Evolutionary conservation across 768 basidiomycete species (phyloP).

Genomic region (Amanita pseudoporphyria): DNA sequence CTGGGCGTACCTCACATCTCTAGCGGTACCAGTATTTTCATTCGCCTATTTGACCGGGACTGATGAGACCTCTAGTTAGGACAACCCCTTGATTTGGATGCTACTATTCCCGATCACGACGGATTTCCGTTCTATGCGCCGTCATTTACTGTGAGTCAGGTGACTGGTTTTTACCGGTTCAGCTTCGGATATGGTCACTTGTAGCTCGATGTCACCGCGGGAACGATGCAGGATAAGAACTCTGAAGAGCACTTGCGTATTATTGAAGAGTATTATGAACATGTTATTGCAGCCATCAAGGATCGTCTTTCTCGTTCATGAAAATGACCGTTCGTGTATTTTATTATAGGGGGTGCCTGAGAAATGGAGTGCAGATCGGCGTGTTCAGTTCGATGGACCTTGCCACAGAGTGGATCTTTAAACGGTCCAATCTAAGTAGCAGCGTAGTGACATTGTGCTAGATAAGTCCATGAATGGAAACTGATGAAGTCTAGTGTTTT

Average conservation of each 20-base stretch:
- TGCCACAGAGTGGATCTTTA: no score
- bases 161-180: not conserved
- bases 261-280: constrained; percentile 32
- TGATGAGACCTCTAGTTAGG: constrained; percentile 32
- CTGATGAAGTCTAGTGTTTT: no score
- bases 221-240: constrained; percentile 71
- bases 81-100: constrained; percentile 44
- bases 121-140: constrained; percentile 69
- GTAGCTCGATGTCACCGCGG: constrained; percentile 59
- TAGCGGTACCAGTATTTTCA: constrained; percentile 41
- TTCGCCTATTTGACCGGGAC: not conserved
- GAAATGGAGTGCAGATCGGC: no score
- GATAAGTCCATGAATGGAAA: no score
- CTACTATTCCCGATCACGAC: constrained; percentile 67
- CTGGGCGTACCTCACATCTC: constrained; percentile 76
- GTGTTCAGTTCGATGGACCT: no score
- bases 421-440: no score
- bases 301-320: constrained; percentile 24
- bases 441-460: no score
- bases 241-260: constrained; percentile 41
- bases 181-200: not conserved
- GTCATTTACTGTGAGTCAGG: constrained; percentile 47
- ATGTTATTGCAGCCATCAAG: constrained; percentile 21
- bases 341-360: no score
- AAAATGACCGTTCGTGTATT: constrained; percentile 38